phyloP scores from a whole-genome alignment of 225 moss, liverwort and hornwort species.

The Ulota crispa region DNA sequence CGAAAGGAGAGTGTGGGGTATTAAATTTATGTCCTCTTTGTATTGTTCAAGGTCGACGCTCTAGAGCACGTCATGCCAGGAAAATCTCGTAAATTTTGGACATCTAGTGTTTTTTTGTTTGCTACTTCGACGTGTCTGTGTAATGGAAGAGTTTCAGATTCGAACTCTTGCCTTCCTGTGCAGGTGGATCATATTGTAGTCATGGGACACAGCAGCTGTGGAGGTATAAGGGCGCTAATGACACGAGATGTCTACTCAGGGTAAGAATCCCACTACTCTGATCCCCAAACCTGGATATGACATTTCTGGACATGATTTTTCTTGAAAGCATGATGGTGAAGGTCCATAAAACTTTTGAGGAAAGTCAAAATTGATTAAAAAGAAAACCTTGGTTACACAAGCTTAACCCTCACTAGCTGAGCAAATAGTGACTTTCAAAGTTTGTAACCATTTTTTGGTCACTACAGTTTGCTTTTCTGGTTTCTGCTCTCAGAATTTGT shows the following conservation, averaged over 20 bases:
- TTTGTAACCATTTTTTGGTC: background rate
- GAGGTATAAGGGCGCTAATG: constrained; percentile 87
- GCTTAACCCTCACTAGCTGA: background rate
- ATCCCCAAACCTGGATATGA: background rate
- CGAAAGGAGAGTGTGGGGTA: background rate
- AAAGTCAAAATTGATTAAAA: background rate
- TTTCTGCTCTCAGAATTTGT: constrained; percentile 14
- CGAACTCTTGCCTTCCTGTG: background rate
- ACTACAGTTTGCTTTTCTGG: background rate
- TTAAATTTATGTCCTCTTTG: background rate
- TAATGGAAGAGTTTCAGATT: constrained; percentile 2
- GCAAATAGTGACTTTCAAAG: background rate
- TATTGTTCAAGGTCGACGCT: background rate
- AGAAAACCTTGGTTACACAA: background rate
- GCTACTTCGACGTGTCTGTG: background rate
- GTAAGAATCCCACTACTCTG: constrained; percentile 23
- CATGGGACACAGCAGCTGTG: constrained; percentile 87
- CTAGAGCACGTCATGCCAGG: background rate
- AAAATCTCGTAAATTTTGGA: background rate
- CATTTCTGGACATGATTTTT: background rate
- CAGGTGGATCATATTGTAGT: constrained; percentile 91
- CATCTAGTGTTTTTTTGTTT: background rate
- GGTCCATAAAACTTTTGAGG: background rate
- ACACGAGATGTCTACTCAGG: constrained; percentile 51
- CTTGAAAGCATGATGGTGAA: background rate